Percentiles rank a stretch among this genome's conserved stretches.
phyloP scores from a whole-genome alignment of 192 early-diverging fungal genomes.

The Dissophora globulifera region DNA sequence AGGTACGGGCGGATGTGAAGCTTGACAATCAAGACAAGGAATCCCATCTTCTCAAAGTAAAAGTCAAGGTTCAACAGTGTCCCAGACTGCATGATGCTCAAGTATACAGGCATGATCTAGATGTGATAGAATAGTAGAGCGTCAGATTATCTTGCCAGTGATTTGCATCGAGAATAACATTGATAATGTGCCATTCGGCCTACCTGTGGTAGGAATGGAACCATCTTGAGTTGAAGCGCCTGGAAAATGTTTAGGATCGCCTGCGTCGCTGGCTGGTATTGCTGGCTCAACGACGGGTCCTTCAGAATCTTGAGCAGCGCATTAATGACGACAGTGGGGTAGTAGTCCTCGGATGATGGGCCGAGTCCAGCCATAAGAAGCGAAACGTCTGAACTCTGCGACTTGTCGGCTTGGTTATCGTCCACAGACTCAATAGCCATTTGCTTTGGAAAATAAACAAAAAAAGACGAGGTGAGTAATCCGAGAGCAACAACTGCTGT shows the following conservation, averaged over 20 bases:
- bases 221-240: slow-evolving; percentile 85
- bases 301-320: slow-evolving; percentile 89
- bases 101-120: slow-evolving; percentile 89
- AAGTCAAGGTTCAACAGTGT: slow-evolving; percentile 85
- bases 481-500: too few relatives aligned
- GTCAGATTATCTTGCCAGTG: too few relatives aligned
- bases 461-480: too few relatives aligned
- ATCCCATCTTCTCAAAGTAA: slow-evolving; percentile 89
- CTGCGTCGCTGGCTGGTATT: slow-evolving; percentile 88
- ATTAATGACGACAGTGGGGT: slow-evolving; percentile 89
- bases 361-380: slow-evolving; percentile 71
- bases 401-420: slow-evolving; percentile 62
- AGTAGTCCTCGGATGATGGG: slow-evolving; percentile 90
- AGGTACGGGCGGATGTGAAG: slow-evolving; percentile 92
- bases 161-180: too few relatives aligned
- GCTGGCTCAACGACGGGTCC: slow-evolving; percentile 81
- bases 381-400: slow-evolving; percentile 64
- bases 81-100: slow-evolving; percentile 87
- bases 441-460: slow-evolving; percentile 42
- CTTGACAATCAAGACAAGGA: slow-evolving; percentile 84
- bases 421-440: slow-evolving; percentile 59
- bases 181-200: too few relatives aligned
- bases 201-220: slow-evolving; percentile 89
- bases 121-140: background rate
- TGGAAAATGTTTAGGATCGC: slow-evolving; percentile 96